Percentiles rank a stretch among this genome's conserved stretches.
phyloP scores from a whole-genome alignment of 129 eudicot species.

The Tagetes erecta region DNA sequence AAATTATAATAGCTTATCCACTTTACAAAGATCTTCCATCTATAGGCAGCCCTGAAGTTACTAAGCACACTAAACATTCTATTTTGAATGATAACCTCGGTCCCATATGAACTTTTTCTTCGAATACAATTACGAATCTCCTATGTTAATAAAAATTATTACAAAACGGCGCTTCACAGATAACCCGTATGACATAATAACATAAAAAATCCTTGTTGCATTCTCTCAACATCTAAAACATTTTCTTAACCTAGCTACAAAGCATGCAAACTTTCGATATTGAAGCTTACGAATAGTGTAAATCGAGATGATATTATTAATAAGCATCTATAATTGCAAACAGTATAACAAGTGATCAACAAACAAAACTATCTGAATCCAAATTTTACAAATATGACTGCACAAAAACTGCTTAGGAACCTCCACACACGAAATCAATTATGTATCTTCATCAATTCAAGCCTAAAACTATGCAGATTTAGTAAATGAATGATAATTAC shows the following conservation, averaged over 20 bases:
- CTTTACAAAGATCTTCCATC: not conserved
- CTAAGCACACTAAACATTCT: not conserved
- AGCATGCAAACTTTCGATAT: not conserved
- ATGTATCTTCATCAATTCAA: not conserved
- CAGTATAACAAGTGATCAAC: conserved; percentile 1
- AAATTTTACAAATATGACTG: not conserved
- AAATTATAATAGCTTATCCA: not conserved
- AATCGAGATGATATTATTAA: not conserved
- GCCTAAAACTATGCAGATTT: not conserved
- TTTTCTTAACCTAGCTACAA: conserved; percentile 3
- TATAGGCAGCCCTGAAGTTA: not conserved
- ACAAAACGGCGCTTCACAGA: conserved; percentile 13
- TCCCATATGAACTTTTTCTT: not conserved
- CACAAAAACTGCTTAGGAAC: not conserved
- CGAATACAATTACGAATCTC: not conserved
- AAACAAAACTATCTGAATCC: not conserved
- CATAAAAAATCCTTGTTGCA: not conserved
- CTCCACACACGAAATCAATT: not conserved
- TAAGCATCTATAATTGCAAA: not conserved
- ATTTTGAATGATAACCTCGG: not conserved
- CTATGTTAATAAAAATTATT: not conserved
- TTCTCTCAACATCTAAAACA: not conserved
- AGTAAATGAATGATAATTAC: not conserved
- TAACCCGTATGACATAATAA: conserved; percentile 8
- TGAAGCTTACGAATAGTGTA: not conserved